Evolutionary conservation across 106 monocot species (phyloP).

Genomic region (Platanthera guangdongensis): DNA sequence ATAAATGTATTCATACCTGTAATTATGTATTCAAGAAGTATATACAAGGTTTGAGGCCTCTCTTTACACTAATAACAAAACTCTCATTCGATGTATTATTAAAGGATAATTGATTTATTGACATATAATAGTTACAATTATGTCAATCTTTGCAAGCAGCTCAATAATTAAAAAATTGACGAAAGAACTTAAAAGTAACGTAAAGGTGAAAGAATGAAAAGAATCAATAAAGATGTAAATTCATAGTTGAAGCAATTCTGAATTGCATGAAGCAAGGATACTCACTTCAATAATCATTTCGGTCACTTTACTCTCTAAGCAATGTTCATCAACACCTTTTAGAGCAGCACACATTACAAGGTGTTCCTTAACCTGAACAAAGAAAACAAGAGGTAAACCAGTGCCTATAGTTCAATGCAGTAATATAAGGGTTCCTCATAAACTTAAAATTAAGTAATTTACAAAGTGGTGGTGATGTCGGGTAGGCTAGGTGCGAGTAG

Average conservation of each 20-base stretch:
- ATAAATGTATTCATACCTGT: too few species aligned
- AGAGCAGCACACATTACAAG: conserved; percentile 77
- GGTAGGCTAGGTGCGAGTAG: too few species aligned
- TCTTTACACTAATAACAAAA: too few species aligned
- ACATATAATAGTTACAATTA: too few species aligned
- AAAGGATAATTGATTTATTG: too few species aligned
- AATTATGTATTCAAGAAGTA: too few species aligned
- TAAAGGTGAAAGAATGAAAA: not conserved
- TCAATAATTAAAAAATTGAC: not conserved
- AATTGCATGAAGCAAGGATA: conserved; percentile 11
- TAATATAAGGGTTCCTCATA: not conserved
- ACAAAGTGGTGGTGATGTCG: not conserved
- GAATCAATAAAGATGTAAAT: not conserved
- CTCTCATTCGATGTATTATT: too few species aligned
- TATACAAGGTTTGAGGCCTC: too few species aligned
- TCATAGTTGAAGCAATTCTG: not conserved
- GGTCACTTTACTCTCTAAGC: conserved; percentile 38
- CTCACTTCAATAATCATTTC: conserved; percentile 88
- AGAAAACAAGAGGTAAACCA: not conserved
- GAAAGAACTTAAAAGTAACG: not conserved
- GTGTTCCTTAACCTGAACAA: conserved; percentile 75
- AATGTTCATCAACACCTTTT: conserved; percentile 55
- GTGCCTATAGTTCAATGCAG: not conserved
- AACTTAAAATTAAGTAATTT: not conserved
- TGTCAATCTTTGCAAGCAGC: too few species aligned